A percentile compares a stretch with the other conserved stretches of the same genome.
Conservation (phyloP, 169 alveolate genomes). For the Theileria annulata region DNA sequence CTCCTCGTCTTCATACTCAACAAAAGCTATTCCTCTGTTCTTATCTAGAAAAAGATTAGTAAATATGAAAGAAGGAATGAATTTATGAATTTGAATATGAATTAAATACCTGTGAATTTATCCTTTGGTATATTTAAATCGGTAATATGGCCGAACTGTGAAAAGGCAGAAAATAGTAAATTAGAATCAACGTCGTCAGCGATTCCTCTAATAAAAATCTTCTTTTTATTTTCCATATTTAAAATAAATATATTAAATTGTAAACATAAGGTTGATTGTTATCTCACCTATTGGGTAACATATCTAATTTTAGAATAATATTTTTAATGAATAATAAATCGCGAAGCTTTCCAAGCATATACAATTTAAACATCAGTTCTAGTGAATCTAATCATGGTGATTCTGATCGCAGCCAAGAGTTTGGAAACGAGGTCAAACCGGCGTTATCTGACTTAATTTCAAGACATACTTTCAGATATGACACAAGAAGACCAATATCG, state of each 20-base stretch:
- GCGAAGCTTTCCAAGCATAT: not conserved
- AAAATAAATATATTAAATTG: not conserved
- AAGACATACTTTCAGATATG: not conserved
- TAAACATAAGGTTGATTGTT: not conserved
- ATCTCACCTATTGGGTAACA: not conserved
- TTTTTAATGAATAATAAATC: not conserved
- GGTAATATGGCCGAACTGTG: constrained; percentile 79
- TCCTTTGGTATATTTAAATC: constrained; percentile 77
- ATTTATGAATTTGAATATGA: not conserved
- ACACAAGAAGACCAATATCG: not conserved
- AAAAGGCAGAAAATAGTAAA: constrained; percentile 75
- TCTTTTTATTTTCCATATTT: constrained; percentile 39
- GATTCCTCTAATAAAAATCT: constrained; percentile 77
- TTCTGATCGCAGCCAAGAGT: not conserved
- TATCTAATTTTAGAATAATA: not conserved
- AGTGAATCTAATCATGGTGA: not conserved
- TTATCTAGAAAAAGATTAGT: constrained; percentile 50
- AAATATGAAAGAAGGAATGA: not conserved
- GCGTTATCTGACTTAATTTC: not conserved
- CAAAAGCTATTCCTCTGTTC: constrained; percentile 74
- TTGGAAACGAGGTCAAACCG: not conserved
- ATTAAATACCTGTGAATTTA: constrained; percentile 67
- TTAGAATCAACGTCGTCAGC: constrained; percentile 77
- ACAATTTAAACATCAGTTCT: too few relatives aligned
- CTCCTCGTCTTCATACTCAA: constrained; percentile 77